These are phyloP conservation scores for Penicillium verrucosum DNA, from an alignment of 2,329 filamentous ascomycete species.

Conservation along the genomic window DNA sequence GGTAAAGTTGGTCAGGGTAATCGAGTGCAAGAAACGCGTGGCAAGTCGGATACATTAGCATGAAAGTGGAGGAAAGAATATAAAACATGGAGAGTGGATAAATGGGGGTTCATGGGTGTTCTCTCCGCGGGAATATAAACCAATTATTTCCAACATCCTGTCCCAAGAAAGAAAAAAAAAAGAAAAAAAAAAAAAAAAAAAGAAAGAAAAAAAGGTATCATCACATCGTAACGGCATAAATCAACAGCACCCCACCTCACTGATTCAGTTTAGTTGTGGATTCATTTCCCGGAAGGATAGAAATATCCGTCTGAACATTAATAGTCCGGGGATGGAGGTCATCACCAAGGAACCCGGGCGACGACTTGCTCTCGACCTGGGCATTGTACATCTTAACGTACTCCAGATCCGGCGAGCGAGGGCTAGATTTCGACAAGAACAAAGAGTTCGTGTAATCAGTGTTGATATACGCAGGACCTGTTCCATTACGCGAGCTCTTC, in stretches of 20 bases:
- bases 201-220: constrained; percentile 11
- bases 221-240: constrained; percentile 16
- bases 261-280: constrained; percentile 9
- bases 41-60: neutral
- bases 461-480: constrained; percentile 25
- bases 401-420: constrained; percentile 26
- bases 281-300: constrained; percentile 23
- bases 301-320: constrained; percentile 32
- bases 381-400: constrained; percentile 29
- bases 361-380: constrained; percentile 11
- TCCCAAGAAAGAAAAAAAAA: neutral
- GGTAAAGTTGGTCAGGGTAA: neutral
- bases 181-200: neutral
- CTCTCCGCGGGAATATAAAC: too few species aligned
- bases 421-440: constrained; percentile 23
- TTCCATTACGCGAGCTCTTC: constrained; percentile 21
- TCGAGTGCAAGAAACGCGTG: neutral
- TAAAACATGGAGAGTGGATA: neutral
- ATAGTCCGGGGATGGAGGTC: constrained; percentile 23
- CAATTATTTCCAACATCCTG: neutral
- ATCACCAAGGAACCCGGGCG: constrained; percentile 11
- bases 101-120: neutral
- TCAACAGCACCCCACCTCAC: neutral
- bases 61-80: neutral
- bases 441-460: constrained; percentile 25